Percentiles rank a stretch among this genome's conserved stretches.
These are phyloP conservation scores for Aspergillus texensis DNA, from an alignment of 2,329 filamentous ascomycete genomes.

Conservation along the genomic window DNA sequence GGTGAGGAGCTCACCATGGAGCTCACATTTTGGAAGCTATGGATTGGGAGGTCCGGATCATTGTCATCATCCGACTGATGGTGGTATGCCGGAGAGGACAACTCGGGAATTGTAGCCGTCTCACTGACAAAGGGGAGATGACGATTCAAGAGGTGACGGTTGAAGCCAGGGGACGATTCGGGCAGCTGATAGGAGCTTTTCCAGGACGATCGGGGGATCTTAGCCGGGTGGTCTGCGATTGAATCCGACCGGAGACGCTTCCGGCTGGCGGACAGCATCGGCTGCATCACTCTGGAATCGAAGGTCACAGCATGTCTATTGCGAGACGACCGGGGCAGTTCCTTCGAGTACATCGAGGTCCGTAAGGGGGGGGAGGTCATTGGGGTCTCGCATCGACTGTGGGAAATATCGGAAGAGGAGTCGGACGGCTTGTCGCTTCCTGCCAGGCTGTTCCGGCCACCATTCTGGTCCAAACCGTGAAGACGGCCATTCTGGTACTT, in stretches of 20 bases:
- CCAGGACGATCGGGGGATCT: constrained; percentile 67
- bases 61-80: constrained; percentile 70
- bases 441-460: constrained; percentile 66
- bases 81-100: constrained; percentile 51
- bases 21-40: constrained; percentile 39
- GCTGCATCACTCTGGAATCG: constrained; percentile 46
- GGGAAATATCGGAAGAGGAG: constrained; percentile 81
- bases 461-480: constrained; percentile 74
- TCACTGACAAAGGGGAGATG: constrained; percentile 79
- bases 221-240: constrained; percentile 57
- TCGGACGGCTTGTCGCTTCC: constrained; percentile 78
- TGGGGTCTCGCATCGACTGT: constrained; percentile 50
- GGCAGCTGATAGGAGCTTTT: constrained; percentile 75
- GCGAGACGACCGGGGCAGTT: constrained; percentile 62
- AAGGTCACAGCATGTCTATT: constrained; percentile 49
- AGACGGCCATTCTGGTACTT: constrained; percentile 97
- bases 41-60: constrained; percentile 73
- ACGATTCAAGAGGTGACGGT: constrained; percentile 73
- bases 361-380: constrained; percentile 85
- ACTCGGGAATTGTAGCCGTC: constrained; percentile 68
- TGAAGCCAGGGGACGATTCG: constrained; percentile 84
- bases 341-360: constrained; percentile 81
- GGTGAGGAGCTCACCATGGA: constrained; percentile 74
- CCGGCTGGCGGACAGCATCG: constrained; percentile 53
- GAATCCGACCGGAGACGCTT: constrained; percentile 74